Conservation (phyloP, 2,329 filamentous ascomycete genomes). For the Zelopaecilomyces penicillatus region DNA sequence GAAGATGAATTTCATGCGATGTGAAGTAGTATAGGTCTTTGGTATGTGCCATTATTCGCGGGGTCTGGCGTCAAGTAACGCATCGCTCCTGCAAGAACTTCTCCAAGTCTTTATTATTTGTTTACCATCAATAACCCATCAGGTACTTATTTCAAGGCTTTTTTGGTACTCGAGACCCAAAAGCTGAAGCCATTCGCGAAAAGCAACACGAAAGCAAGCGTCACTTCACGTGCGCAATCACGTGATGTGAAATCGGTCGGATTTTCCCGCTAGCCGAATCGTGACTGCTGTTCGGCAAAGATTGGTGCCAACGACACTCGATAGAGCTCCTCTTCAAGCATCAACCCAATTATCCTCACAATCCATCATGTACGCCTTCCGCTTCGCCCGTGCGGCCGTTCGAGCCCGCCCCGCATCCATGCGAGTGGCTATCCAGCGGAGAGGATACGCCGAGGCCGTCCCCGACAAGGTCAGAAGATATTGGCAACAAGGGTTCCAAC, state of each 20-base stretch:
- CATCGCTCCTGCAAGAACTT: too few species aligned
- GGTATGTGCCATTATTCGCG: too few species aligned
- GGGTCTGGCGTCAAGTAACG: too few species aligned
- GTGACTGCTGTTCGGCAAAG: slow-evolving; percentile 34
- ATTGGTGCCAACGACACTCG: slow-evolving; percentile 39
- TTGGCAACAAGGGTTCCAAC: slow-evolving; percentile 8
- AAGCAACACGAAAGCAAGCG: neutral
- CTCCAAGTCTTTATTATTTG: too few species aligned
- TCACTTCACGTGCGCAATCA: slow-evolving; percentile 22
- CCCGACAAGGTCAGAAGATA: slow-evolving; percentile 61
- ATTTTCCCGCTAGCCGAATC: slow-evolving; percentile 32
- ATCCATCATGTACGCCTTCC: slow-evolving; percentile 84
- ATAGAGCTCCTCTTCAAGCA: slow-evolving; percentile 34
- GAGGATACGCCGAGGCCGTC: slow-evolving; percentile 84
- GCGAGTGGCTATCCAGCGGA: slow-evolving; percentile 69
- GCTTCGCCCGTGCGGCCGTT: slow-evolving; percentile 83
- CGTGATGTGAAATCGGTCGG: slow-evolving; percentile 27
- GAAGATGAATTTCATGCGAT: too few species aligned
- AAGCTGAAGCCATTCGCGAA: too few species aligned
- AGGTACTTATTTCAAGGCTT: too few species aligned
- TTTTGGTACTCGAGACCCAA: too few species aligned
- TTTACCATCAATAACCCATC: too few species aligned
- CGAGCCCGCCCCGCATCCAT: slow-evolving; percentile 72
- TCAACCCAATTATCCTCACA: slow-evolving; percentile 41
- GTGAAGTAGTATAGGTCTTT: too few species aligned